phyloP scores from a whole-genome alignment of 805 yeast species.

The Barnettozyma wickerhamii region DNA sequence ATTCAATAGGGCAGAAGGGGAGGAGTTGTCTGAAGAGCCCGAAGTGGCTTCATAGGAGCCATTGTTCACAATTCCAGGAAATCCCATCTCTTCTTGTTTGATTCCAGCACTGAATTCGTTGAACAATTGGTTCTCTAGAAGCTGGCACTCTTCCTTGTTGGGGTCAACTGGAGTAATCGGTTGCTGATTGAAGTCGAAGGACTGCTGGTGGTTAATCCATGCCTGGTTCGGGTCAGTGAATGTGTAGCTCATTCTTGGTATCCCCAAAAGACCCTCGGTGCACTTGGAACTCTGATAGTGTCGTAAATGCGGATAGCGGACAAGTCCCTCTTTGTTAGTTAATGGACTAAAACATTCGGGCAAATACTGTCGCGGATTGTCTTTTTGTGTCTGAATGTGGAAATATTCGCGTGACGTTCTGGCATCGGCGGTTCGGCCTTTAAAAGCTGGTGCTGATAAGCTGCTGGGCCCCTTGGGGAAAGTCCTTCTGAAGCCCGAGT shows the following conservation, averaged over 20 bases:
- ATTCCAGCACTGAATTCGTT: conserved; percentile 7
- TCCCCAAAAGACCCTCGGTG: no score
- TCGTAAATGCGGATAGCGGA: no score
- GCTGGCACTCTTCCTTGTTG: conserved; percentile 21
- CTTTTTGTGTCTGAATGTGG: no score
- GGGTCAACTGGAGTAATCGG: conserved; percentile 5
- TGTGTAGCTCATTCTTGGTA: conserved; percentile 1
- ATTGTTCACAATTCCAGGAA: neutral
- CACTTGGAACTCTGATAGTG: no score
- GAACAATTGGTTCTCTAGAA: conserved; percentile 15
- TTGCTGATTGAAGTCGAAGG: conserved; percentile 5
- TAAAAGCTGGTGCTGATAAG: no score
- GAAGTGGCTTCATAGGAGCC: conserved; percentile 3
- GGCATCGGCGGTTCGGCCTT: no score
- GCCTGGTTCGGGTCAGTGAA: conserved; percentile 3
- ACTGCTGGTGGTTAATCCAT: conserved; percentile 8
- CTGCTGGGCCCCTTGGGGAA: no score
- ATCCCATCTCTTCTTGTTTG: conserved; percentile 5
- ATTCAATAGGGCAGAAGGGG: conserved; percentile 14
- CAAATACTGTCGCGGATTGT: no score
- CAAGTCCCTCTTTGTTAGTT: neutral
- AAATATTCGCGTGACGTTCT: no score
- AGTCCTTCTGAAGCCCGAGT: no score
- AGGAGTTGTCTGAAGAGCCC: conserved; percentile 18
- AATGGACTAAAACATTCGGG: no score